Base-by-base conservation (phyloP, 768 basidiomycete genomes). In the Epithele typhae region DNA sequence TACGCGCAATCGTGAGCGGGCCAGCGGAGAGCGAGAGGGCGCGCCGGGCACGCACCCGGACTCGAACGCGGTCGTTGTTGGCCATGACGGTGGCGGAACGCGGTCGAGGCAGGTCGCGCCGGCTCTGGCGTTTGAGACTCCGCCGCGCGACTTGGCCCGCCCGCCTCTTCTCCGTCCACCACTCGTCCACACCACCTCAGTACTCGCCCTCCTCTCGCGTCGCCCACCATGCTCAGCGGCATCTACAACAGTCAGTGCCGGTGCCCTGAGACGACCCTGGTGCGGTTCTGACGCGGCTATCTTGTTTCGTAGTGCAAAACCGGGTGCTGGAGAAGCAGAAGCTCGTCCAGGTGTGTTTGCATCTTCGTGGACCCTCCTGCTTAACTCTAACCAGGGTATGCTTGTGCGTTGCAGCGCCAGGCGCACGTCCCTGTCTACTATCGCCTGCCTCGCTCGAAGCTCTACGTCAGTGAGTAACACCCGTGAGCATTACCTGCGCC, bases 11-110 rank as follows among this genome's bases (percentile, higher is more conserved):
- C n/a, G n/a, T n/a, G n/a, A n/a, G n/a, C n/a, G n/a, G n/a, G n/a
- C n/a, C 30, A 18, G 21, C 25, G 21, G 14, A 23, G 32, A 48
- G 40, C 34, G 34, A 17, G 24, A 40, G 51, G 43, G 48, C 53
- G 39, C 45, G 38, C 18, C n/a, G 48, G 46, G 58, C 55, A 76
- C 85, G 49, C 71, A 88, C 87, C 69, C 83, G 78, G 58, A 87
- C 82, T 56, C 87, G 85, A 59, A 88, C 79, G 64, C 87, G 84
- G 59, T 88, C 87, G 67, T 69, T 73, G 72, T 70, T 73, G 63
- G 73, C 67, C 71, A 74, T 76, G 64, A 45, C 44, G 49, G 63
- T 59, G 40, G 53, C 40, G 37, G 40, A 64, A 35, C 32, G 22
- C 63, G 64, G 67, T 56, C 55, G 65, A 65, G 51, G 55, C 61